Conservation (phyloP, 768 basidiomycete genomes). For the Epithele typhae region DNA sequence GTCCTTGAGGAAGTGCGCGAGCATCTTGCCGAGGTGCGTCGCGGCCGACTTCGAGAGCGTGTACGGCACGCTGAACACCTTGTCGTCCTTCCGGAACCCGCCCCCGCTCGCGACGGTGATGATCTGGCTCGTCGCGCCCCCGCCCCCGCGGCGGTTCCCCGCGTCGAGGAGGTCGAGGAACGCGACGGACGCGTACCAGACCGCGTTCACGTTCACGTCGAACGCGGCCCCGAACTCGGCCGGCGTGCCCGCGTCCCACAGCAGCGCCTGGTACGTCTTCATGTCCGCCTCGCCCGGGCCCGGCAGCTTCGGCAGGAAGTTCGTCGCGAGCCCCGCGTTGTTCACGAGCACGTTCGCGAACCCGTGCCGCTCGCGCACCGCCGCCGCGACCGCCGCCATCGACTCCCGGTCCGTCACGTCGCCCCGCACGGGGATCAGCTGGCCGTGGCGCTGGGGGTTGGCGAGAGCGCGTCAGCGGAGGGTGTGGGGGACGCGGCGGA, state of each 20-base stretch:
- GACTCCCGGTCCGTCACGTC: conserved; percentile 62
- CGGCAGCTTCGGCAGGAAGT: conserved; percentile 14
- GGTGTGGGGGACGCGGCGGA: neutral
- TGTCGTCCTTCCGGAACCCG: conserved; percentile 61
- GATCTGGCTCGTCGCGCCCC: conserved; percentile 44
- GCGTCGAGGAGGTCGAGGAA: conserved; percentile 77
- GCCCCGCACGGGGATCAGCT: conserved; percentile 61
- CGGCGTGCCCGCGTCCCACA: conserved; percentile 65
- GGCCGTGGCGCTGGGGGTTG: conserved; percentile 48
- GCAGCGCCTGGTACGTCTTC: conserved; percentile 47
- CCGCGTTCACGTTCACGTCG: conserved; percentile 64
- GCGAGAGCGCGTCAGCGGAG: neutral
- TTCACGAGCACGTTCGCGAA: conserved; percentile 73
- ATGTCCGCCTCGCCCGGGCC: conserved; percentile 30
- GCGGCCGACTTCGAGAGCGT: conserved; percentile 72
- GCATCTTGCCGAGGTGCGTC: conserved; percentile 71
- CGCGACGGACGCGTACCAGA: conserved; percentile 74
- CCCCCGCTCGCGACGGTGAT: conserved; percentile 69
- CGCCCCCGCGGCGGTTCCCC: conserved; percentile 43
- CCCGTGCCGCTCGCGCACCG: conserved; percentile 55
- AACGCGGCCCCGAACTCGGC: conserved; percentile 66
- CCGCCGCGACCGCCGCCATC: conserved; percentile 50
- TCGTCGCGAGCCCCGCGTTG: conserved; percentile 65
- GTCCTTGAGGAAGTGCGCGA: conserved; percentile 67
- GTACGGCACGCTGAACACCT: conserved; percentile 66